Base-by-base conservation (phyloP, 2,329 filamentous ascomycete genomes). In the Penicillium sp. region DNA sequence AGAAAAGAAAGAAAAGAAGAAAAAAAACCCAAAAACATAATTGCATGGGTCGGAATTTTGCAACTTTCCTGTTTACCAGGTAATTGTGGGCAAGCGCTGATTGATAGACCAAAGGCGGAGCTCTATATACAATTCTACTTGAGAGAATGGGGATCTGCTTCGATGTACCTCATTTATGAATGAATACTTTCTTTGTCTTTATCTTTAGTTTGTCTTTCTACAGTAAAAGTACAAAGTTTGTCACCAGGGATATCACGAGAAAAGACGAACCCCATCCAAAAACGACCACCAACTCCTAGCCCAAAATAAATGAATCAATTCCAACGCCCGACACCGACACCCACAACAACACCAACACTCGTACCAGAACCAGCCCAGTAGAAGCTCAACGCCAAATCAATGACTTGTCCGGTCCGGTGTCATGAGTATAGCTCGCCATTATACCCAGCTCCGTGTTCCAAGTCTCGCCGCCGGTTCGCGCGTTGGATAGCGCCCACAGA, bases 401-500 rank as follows among this genome's bases (percentile, higher is more conserved):
- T 26, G 24, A 40, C 29, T 32, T 41, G 39, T 41, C 39, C 9
- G 3, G 26, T 42, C 15, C 10, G 20, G 13, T 18, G 47, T 66
- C 53, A 74, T 47, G 69, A 59, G 51, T 69, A 74, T 45, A 75
- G 49, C 40, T 75, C 73, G 12, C 71, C 73, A 36, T 54, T 64
- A 29, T 64, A 58, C 4, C 71, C 72, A 42, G 62, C 56, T 2
- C 67, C 70, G 5, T 60, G 59, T 52, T 75, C 73, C 32, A 70
- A 51, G 32, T 74, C 71, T 7, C 65, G 64, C 8, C 73, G 62
- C 37, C 70, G 65, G 58, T 56, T 61, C 6, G 43, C 23, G 4
- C 61, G 56, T 3, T 58, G 47, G n/a, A 63, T 62, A 15, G 49
- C 56, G 8, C 60, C 61, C 3, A 51, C 60, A n/a, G 61, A 62